Conservation (phyloP, 2,329 filamentous ascomycete species). For the Colletotrichum tabaci region DNA sequence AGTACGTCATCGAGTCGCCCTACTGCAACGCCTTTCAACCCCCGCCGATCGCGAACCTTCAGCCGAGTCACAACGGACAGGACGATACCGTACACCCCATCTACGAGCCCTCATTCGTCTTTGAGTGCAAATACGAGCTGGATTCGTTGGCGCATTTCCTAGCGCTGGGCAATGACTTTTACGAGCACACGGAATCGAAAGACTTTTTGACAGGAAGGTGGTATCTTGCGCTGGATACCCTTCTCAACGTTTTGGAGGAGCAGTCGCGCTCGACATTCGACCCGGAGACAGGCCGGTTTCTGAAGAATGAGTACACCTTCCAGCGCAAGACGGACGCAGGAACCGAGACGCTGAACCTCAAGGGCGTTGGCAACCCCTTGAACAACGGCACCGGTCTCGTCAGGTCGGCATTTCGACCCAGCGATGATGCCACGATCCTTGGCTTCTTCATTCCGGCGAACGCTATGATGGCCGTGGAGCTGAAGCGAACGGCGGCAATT, state of each 20-base stretch:
- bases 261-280: constrained; percentile 89
- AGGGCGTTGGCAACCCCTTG: constrained; percentile 91
- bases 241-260: constrained; percentile 81
- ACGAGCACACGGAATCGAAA: constrained; percentile 82
- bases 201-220: constrained; percentile 86
- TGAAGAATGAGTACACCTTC: constrained; percentile 88
- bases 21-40: constrained; percentile 99
- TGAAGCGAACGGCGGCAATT: constrained; percentile 80
- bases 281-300: constrained; percentile 73
- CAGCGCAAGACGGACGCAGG: constrained; percentile 83
- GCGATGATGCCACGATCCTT: constrained; percentile 93
- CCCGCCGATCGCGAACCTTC: constrained; percentile 84
- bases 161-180: constrained; percentile 87
- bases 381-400: constrained; percentile 87
- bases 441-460: constrained; percentile 97
- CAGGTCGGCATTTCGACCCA: constrained; percentile 92
- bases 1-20: constrained; percentile 93
- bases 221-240: constrained; percentile 81
- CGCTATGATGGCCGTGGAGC: constrained; percentile 94
- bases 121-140: constrained; percentile 99
- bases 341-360: constrained; percentile 90
- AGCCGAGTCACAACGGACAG: constrained; percentile 82
- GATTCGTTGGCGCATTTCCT: constrained; percentile 96
- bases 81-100: constrained; percentile 87
- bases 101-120: constrained; percentile 88